Percentiles rank a stretch among this genome's conserved stretches.
Evolutionary conservation across 2,329 filamentous ascomycete genomes (phyloP).

Genomic region (Ophiostoma perfectum): DNA sequence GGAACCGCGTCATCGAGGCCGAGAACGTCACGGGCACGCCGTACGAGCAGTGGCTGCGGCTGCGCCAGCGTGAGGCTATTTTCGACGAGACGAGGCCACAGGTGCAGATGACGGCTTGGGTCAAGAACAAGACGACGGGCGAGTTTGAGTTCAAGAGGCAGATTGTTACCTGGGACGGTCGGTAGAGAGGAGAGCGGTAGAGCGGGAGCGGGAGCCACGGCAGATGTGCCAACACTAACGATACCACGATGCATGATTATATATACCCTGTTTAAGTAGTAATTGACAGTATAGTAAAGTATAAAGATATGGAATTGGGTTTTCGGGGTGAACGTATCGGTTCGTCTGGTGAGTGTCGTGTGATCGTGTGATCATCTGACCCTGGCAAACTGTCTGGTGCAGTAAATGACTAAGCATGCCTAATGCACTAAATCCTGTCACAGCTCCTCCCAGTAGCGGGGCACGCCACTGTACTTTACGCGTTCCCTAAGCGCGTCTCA

Average conservation of each 20-base stretch:
- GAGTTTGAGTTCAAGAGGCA: conserved; percentile 18
- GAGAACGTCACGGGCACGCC: conserved; percentile 34
- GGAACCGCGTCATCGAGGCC: conserved; percentile 28
- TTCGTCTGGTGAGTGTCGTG: too few species aligned
- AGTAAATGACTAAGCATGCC: background rate
- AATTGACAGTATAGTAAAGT: background rate
- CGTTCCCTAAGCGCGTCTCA: background rate
- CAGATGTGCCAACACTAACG: background rate
- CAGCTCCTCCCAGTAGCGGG: background rate
- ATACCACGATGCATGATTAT: background rate
- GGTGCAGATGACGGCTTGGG: conserved; percentile 20
- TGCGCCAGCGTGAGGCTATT: conserved; percentile 23
- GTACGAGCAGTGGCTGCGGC: conserved; percentile 31
- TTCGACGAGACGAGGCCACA: conserved; percentile 22
- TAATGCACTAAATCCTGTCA: background rate
- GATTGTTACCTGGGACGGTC: conserved; percentile 19
- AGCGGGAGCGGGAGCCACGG: background rate
- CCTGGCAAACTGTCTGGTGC: too few species aligned
- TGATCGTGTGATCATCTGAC: too few species aligned
- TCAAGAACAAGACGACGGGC: conserved; percentile 19
- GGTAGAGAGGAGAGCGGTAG: background rate
- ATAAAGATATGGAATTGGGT: too few species aligned
- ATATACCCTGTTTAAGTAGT: background rate
- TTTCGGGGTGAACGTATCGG: too few species aligned
- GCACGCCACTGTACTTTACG: conserved; percentile 5